A percentile compares a stretch with the other conserved stretches of the same genome.
Conservation (phyloP, 2,329 filamentous ascomycete species). For the Ramichloridium luteum region DNA sequence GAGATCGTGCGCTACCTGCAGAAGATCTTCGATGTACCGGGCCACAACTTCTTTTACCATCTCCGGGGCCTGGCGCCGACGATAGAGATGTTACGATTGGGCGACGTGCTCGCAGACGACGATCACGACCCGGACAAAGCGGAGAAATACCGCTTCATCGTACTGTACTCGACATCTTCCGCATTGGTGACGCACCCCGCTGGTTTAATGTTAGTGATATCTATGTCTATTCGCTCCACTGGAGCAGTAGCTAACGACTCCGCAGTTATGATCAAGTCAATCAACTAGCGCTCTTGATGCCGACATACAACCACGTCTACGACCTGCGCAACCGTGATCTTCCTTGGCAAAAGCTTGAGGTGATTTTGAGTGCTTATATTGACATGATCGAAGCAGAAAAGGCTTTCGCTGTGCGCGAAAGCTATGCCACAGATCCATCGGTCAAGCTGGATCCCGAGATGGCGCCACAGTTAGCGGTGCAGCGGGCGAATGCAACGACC, state of each 20-base stretch:
- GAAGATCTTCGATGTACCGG: conserved; percentile 23
- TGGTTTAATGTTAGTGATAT: conserved; percentile 18
- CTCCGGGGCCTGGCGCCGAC: conserved; percentile 18
- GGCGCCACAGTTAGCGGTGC: conserved; percentile 8
- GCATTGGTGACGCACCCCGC: conserved; percentile 21
- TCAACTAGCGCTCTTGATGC: conserved; percentile 22
- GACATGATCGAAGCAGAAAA: conserved; percentile 26
- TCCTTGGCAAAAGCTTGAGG: conserved; percentile 25
- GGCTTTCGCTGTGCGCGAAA: conserved; percentile 21
- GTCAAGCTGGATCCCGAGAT: conserved; percentile 10
- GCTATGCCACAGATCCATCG: conserved; percentile 5
- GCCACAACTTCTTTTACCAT: conserved; percentile 24
- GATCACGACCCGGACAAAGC: conserved; percentile 14
- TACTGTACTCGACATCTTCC: conserved; percentile 20
- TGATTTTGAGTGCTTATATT: conserved; percentile 22
- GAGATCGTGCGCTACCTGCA: conserved; percentile 19
- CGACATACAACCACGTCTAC: conserved; percentile 24
- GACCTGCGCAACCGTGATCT: conserved; percentile 17
- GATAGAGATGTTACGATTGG: conserved; percentile 19
- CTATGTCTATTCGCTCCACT: too few relatives aligned
- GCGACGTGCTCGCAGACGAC: conserved; percentile 20
- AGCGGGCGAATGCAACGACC: conserved; percentile 11
- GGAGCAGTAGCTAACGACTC: too few relatives aligned
- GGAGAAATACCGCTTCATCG: conserved; percentile 21
- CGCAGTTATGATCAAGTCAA: conserved; percentile 21